phyloP scores from a whole-genome alignment of 768 basidiomycete genomes.

The Infundibulicybe gibba region DNA sequence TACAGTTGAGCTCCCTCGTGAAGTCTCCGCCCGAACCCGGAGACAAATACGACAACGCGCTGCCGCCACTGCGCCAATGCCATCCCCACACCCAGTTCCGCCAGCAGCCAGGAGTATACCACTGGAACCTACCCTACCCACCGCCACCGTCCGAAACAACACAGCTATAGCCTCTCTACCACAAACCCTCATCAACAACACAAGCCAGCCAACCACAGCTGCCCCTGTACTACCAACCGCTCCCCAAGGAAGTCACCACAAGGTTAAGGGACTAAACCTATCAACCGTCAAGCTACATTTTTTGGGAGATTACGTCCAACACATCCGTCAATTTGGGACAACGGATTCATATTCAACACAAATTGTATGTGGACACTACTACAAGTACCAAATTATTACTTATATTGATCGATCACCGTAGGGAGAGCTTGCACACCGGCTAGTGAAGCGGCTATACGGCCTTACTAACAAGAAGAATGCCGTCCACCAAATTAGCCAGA shows the following conservation, averaged over 20 bases:
- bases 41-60: slow-evolving; percentile 2
- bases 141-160: no score
- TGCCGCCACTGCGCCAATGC: neutral
- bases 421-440: slow-evolving; percentile 40
- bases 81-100: neutral
- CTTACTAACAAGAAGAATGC: slow-evolving; percentile 29
- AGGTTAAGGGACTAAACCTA: slow-evolving; percentile 20
- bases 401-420: slow-evolving; percentile 7
- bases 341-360: slow-evolving; percentile 40
- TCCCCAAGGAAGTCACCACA: neutral
- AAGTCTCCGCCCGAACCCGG: slow-evolving; percentile 25
- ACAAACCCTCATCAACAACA: no score
- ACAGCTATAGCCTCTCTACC: no score
- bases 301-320: slow-evolving; percentile 28
- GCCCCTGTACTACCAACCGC: no score
- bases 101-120: no score
- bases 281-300: slow-evolving; percentile 34
- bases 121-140: no score
- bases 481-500: slow-evolving; percentile 22
- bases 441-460: slow-evolving; percentile 32
- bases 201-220: no score
- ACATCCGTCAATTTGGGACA: slow-evolving; percentile 26
- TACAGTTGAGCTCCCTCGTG: slow-evolving; percentile 32
- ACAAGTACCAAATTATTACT: neutral
- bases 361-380: slow-evolving; percentile 19